Evolutionary conservation across 2,329 filamentous ascomycete species (phyloP), one percentile per base, ranked within the genome.

Genomic region (Neospermospora avenae): DNA sequence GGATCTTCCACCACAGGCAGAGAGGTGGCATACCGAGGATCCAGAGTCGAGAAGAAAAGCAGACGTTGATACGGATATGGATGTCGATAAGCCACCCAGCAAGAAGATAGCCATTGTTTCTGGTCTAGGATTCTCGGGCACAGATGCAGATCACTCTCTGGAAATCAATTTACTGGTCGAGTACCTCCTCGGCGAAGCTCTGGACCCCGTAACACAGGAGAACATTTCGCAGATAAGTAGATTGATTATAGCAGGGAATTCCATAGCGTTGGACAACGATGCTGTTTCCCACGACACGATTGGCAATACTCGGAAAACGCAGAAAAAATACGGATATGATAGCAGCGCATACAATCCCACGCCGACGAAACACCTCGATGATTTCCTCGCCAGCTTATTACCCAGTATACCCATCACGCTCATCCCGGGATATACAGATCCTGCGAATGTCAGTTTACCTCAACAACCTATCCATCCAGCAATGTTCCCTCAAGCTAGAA

Each of bases 261-360:
- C 92, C 1, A 85, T 98, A 54, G 2, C 71, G 74, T 49, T 66
- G 3, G 69, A 71, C 39, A 49, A 63, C 5, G 70, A 73, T 28
- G 63, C 65, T 18, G 57, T 65, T 8, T 64, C 65, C 14, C 68
- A 72, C 37, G 67, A 72, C 46, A 70, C 67, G 1, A 67, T 68
- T 45, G 68, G 69, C n/a, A 71, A 73, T 45, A 68, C 65, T 14
- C 64, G 71, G 14, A 74, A 73, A 64, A 77, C 63, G 68, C 76
- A 80, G 54, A 96, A 91, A 74, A 96, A 96, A 73, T 98, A 97
- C 76, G 93, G 95, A 62, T 98, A 98, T 77, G 95, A 99, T 74
- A 86, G 90, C 59, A 87, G 88, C 57, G 76, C 89, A 0, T 99
- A 97, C 79, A 96, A 99, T 72, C 81, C 93, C 1, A 80, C 89